Evolutionary conservation across 768 basidiomycete genomes (phyloP).

Genomic region (Galerina sulciceps): DNA sequence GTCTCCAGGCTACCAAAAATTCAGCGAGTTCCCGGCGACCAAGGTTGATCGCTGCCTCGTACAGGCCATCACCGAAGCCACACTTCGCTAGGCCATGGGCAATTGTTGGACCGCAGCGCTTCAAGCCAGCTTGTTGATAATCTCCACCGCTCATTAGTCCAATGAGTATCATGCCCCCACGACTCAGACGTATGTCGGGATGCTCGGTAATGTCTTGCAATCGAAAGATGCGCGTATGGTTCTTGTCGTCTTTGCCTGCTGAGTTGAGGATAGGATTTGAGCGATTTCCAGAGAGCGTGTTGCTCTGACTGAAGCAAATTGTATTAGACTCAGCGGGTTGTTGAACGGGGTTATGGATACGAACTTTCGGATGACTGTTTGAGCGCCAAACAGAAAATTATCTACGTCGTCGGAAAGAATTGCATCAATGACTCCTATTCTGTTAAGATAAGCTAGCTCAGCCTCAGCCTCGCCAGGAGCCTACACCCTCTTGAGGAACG

Average conservation of each 20-base stretch:
- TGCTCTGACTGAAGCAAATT: conserved; percentile 54
- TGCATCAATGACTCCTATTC: conserved; percentile 82
- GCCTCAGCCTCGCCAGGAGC: conserved; percentile 97
- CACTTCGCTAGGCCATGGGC: conserved; percentile 81
- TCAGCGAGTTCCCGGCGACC: conserved; percentile 44
- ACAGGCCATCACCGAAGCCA: conserved; percentile 76
- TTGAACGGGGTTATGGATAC: conserved; percentile 21
- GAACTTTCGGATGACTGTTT: conserved; percentile 83
- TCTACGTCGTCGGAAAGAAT: conserved; percentile 94
- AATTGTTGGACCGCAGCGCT: conserved; percentile 69
- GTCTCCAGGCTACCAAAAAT: conserved; percentile 69
- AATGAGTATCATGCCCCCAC: conserved; percentile 82
- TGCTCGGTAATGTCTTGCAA: conserved; percentile 42
- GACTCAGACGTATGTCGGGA: conserved; percentile 50
- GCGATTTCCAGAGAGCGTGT: conserved; percentile 73
- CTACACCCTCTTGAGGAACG: conserved; percentile 38
- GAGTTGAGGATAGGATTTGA: conserved; percentile 65
- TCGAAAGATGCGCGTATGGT: conserved; percentile 58
- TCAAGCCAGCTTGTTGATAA: conserved; percentile 75
- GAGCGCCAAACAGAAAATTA: conserved; percentile 88
- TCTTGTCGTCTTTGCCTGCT: conserved; percentile 74
- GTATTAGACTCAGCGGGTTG: not conserved
- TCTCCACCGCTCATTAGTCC: conserved; percentile 90
- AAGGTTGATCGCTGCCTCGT: conserved; percentile 57
- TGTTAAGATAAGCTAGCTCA: conserved; percentile 86